These are phyloP conservation scores for Diaporthe vaccinii DNA, from an alignment of 2,329 filamentous ascomycete genomes.

Conservation along the genomic window DNA sequence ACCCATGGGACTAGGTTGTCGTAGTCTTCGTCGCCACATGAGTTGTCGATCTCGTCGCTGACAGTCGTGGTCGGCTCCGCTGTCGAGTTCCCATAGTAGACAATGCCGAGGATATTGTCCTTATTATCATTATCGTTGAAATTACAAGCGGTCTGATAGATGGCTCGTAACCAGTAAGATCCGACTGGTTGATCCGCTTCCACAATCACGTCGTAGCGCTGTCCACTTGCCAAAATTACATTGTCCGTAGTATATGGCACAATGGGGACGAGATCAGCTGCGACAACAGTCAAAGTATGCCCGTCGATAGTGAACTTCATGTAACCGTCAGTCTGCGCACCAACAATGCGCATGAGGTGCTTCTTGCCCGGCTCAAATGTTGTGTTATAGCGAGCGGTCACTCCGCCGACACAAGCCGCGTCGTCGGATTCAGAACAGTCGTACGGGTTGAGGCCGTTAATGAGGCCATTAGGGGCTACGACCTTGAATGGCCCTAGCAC, in stretches of 20 bases:
- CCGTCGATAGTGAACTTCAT: conserved; percentile 67
- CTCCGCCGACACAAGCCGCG: conserved; percentile 41
- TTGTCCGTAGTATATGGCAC: conserved; percentile 63
- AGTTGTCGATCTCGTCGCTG: conserved; percentile 28
- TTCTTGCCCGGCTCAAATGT: conserved; percentile 52
- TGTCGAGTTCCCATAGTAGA: conserved; percentile 43
- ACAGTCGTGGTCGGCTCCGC: conserved; percentile 34
- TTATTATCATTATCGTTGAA: conserved; percentile 37
- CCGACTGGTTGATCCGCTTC: conserved; percentile 29
- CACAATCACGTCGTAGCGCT: conserved; percentile 44
- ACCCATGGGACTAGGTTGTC: conserved; percentile 45
- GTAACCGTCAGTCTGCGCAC: conserved; percentile 57
- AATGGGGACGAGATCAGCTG: conserved; percentile 69
- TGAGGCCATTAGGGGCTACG: conserved; percentile 29
- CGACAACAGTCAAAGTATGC: conserved; percentile 70
- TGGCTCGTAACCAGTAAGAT: conserved; percentile 45
- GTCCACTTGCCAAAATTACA: conserved; percentile 59
- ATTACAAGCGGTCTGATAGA: conserved; percentile 40
- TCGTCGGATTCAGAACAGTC: conserved; percentile 27
- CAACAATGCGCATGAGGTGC: conserved; percentile 62
- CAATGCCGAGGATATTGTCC: conserved; percentile 43
- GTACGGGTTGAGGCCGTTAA: conserved; percentile 31
- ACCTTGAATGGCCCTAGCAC: conserved; percentile 10
- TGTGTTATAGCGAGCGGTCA: conserved; percentile 45
- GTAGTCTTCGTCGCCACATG: conserved; percentile 46